Evolutionary conservation across 192 early-diverging fungal genomes (phyloP).

Genomic region (Phlyctochytrium arcticum): DNA sequence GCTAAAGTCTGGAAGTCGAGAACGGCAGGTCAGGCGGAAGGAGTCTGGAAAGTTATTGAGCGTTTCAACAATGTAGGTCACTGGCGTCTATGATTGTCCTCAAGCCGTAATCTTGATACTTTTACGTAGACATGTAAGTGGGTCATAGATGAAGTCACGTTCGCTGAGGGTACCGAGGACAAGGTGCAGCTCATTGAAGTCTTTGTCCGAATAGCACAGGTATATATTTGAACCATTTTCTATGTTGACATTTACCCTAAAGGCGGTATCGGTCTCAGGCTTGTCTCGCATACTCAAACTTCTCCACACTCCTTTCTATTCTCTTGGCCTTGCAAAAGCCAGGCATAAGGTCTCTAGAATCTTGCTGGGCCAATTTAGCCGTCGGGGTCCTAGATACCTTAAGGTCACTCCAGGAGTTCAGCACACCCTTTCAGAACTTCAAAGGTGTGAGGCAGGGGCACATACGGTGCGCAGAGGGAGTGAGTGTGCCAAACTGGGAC

Average conservation of each 20-base stretch:
- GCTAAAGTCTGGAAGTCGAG: background rate
- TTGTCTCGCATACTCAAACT: slow-evolving; percentile 4
- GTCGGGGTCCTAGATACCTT: background rate
- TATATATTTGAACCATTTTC: background rate
- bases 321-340: slow-evolving; percentile 10
- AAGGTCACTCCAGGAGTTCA: background rate
- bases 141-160: slow-evolving; percentile 1
- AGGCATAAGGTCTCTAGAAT: background rate
- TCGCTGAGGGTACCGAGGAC: background rate
- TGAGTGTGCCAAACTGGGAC: background rate
- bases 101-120: background rate
- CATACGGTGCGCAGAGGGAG: background rate
- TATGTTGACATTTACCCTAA: background rate
- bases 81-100: background rate
- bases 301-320: slow-evolving; percentile 17
- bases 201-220: slow-evolving; percentile 13
- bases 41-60: slow-evolving; percentile 19
- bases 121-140: slow-evolving; percentile 11
- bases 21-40: background rate
- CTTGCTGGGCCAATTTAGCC: slow-evolving; percentile 1
- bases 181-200: background rate
- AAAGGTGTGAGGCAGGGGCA: background rate
- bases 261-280: background rate
- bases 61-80: slow-evolving; percentile 14
- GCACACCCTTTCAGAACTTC: background rate